A percentile compares a stretch with the other conserved stretches of the same genome.
Conservation (phyloP, 2,329 filamentous ascomycete genomes). For the Ampelomyces quisqualis region DNA sequence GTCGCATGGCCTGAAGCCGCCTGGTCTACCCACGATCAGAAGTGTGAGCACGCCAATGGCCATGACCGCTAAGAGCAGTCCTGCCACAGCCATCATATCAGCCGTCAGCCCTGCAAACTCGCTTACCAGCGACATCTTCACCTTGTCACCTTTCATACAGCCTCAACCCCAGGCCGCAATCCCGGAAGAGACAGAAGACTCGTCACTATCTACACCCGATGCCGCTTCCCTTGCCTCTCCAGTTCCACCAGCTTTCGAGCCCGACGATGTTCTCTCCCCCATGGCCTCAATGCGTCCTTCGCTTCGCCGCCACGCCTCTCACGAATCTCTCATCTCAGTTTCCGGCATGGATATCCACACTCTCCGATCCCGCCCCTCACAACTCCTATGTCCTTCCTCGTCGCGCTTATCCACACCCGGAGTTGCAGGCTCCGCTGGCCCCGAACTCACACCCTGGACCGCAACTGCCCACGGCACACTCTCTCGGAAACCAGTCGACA, state of each 20-base stretch:
- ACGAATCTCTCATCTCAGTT: conserved; percentile 87
- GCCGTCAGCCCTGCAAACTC: conserved; percentile 36
- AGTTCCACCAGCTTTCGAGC: conserved; percentile 14
- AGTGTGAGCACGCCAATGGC: conserved; percentile 38
- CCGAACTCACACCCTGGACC: conserved; percentile 49
- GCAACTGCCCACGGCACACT: conserved; percentile 53
- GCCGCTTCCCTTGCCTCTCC: conserved; percentile 26
- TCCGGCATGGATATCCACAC: conserved; percentile 88
- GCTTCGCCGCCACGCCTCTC: conserved; percentile 69
- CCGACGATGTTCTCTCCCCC: conserved; percentile 35
- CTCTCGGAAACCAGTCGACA: conserved; percentile 51
- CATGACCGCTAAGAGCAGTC: conserved; percentile 38
- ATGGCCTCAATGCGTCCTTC: conserved; percentile 42
- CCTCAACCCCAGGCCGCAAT: conserved; percentile 34
- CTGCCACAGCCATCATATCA: conserved; percentile 36
- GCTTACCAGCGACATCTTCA: conserved; percentile 32
- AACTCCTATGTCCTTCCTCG: conserved; percentile 62
- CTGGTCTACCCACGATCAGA: conserved; percentile 31
- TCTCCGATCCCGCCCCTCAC: conserved; percentile 71
- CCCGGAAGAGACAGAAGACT: conserved; percentile 40
- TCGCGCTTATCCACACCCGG: conserved; percentile 52
- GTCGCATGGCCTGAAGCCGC: conserved; percentile 34
- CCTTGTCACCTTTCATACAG: conserved; percentile 27
- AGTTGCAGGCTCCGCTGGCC: conserved; percentile 47
- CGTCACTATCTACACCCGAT: conserved; percentile 13